Conservation (phyloP, 305 asterid species). For the Stenogyne calaminthoides region DNA sequence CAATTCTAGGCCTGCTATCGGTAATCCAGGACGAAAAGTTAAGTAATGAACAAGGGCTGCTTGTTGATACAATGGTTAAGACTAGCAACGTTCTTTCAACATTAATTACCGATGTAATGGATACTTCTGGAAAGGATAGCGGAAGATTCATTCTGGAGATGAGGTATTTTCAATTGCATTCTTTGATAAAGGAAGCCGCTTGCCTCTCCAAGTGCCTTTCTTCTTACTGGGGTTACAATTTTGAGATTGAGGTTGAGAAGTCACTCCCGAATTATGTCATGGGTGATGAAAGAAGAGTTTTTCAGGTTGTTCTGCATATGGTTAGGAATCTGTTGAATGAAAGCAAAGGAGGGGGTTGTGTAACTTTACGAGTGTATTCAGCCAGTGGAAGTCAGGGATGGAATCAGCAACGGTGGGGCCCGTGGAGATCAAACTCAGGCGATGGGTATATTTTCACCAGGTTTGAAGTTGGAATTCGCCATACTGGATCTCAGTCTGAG, state of each 20-base stretch:
- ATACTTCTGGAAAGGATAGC: slow-evolving; percentile 63
- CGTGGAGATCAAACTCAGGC: slow-evolving; percentile 58
- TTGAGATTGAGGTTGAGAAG: slow-evolving; percentile 68
- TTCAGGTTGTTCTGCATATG: slow-evolving; percentile 90
- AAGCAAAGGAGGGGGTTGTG: slow-evolving; percentile 57
- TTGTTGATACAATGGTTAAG: slow-evolving; percentile 75
- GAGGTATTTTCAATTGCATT: slow-evolving; percentile 67
- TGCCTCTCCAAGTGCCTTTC: slow-evolving; percentile 88
- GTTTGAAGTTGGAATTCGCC: slow-evolving; percentile 62
- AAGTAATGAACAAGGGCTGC: slow-evolving; percentile 64
- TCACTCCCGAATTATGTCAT: slow-evolving; percentile 72
- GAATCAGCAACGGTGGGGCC: slow-evolving; percentile 65
- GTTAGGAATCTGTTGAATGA: slow-evolving; percentile 72
- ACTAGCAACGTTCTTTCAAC: slow-evolving; percentile 80
- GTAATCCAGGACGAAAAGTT: slow-evolving; percentile 73
- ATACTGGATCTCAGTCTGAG: slow-evolving; percentile 37
- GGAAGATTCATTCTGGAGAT: slow-evolving; percentile 72
- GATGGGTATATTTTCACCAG: slow-evolving; percentile 55
- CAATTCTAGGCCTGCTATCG: slow-evolving; percentile 82
- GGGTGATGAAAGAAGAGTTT: slow-evolving; percentile 92
- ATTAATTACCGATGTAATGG: slow-evolving; percentile 81
- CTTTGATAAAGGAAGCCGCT: slow-evolving; percentile 75
- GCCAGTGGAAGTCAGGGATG: slow-evolving; percentile 58
- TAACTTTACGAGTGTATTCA: slow-evolving; percentile 53
- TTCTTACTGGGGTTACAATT: slow-evolving; percentile 56